phyloP scores from a whole-genome alignment of 164 flowering plant genomes.

The Berberis vulgaris region DNA sequence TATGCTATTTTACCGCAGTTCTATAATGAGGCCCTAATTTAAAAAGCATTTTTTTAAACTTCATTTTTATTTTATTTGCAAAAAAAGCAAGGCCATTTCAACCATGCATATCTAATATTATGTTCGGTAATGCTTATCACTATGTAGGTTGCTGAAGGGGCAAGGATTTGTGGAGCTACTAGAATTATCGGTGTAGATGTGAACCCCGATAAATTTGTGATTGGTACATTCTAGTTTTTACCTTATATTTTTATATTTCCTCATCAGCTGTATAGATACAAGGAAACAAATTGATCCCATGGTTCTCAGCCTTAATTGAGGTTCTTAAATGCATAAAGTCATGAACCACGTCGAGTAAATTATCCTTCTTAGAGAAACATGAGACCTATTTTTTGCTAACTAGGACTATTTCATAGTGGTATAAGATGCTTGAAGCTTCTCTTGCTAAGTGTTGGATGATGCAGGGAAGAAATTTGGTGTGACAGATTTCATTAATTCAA shows the following conservation, averaged over 20 bases:
- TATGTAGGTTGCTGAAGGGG: slow-evolving; percentile 63
- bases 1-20: background rate
- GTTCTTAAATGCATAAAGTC: no score
- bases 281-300: no score
- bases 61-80: no score
- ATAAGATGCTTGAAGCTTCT: background rate
- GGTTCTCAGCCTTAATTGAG: no score
- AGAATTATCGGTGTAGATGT: slow-evolving; percentile 64
- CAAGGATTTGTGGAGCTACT: slow-evolving; percentile 48
- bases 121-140: background rate
- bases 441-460: slow-evolving; percentile 10
- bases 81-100: no score
- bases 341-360: no score
- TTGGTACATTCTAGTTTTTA: background rate
- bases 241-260: no score
- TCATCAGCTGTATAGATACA: no score
- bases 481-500: slow-evolving; percentile 42
- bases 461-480: slow-evolving; percentile 54
- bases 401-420: background rate
- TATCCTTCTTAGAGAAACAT: no score
- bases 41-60: no score
- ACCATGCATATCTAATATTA: background rate
- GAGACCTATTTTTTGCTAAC: background rate
- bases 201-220: slow-evolving; percentile 33
- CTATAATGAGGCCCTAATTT: no score